These are phyloP conservation scores for Rosa rugosa DNA, from an alignment of 306 rosid species.

Conservation along the genomic window DNA sequence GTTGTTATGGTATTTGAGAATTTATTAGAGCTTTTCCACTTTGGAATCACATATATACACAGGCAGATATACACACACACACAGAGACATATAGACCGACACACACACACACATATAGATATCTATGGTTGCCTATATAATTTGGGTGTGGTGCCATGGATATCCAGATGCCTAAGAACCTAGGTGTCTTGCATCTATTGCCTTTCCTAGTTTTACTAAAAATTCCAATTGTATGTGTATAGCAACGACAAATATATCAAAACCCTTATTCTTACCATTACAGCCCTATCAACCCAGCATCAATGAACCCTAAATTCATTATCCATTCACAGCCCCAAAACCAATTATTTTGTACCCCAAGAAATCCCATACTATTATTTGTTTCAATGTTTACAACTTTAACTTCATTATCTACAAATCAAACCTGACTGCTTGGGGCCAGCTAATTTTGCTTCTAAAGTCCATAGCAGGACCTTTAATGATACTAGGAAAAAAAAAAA, in stretches of 20 bases:
- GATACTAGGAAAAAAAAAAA: neutral
- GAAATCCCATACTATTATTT: neutral
- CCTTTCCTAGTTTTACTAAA: neutral
- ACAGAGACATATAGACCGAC: neutral
- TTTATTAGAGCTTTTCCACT: neutral
- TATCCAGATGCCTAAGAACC: neutral
- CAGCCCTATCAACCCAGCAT: neutral
- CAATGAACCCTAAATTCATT: neutral
- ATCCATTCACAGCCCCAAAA: neutral
- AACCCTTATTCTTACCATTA: neutral
- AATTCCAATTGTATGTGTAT: neutral
- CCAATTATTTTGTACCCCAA: neutral
- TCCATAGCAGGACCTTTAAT: neutral
- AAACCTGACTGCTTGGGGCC: no score
- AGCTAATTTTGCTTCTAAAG: neutral
- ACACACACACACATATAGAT: no score
- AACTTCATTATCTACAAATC: neutral
- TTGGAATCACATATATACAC: neutral
- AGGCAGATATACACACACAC: neutral
- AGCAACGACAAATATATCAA: neutral
- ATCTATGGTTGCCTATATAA: neutral
- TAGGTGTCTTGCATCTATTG: neutral
- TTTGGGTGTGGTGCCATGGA: neutral
- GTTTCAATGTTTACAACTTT: neutral
- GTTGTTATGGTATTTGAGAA: neutral